These are phyloP conservation scores for Endocalyx cinctus DNA, from an alignment of 2,329 filamentous ascomycete species.

Conservation along the genomic window DNA sequence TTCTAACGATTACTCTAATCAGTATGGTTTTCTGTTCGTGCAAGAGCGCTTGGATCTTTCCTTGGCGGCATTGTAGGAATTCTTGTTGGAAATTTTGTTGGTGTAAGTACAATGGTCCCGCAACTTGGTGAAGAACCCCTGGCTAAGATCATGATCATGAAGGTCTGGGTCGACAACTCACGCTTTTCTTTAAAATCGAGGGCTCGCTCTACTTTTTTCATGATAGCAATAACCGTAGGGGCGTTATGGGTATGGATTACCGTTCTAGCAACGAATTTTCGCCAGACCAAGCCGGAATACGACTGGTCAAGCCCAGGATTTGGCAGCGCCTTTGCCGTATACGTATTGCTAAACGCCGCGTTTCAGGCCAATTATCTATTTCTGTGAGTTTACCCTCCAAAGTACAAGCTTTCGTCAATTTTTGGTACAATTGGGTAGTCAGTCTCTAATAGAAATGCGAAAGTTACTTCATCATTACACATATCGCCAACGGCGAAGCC, in stretches of 20 bases:
- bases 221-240: slow-evolving; percentile 55
- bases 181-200: slow-evolving; percentile 49
- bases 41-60: slow-evolving; percentile 66
- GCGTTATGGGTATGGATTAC: slow-evolving; percentile 72
- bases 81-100: slow-evolving; percentile 60
- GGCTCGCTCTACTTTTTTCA: slow-evolving; percentile 49
- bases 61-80: slow-evolving; percentile 64
- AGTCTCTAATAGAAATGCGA: neutral
- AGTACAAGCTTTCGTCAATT: too few species aligned
- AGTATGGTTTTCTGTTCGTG: slow-evolving; percentile 66
- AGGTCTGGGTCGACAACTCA: slow-evolving; percentile 56
- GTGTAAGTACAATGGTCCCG: slow-evolving; percentile 34
- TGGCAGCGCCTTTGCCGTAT: slow-evolving; percentile 61
- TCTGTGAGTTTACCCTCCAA: too few species aligned
- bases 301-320: slow-evolving; percentile 65
- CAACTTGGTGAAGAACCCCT: neutral
- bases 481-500: slow-evolving; percentile 55
- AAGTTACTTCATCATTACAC: slow-evolving; percentile 66
- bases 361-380: slow-evolving; percentile 74
- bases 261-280: slow-evolving; percentile 58
- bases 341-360: slow-evolving; percentile 60
- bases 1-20: neutral
- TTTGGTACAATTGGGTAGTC: too few species aligned
- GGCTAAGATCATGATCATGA: slow-evolving; percentile 6
- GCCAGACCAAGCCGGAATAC: slow-evolving; percentile 50